Evolutionary conservation across 2,329 filamentous ascomycete genomes (phyloP), one percentile per base, ranked within the genome.

Genomic region (Pseudocercospora eumusae): DNA sequence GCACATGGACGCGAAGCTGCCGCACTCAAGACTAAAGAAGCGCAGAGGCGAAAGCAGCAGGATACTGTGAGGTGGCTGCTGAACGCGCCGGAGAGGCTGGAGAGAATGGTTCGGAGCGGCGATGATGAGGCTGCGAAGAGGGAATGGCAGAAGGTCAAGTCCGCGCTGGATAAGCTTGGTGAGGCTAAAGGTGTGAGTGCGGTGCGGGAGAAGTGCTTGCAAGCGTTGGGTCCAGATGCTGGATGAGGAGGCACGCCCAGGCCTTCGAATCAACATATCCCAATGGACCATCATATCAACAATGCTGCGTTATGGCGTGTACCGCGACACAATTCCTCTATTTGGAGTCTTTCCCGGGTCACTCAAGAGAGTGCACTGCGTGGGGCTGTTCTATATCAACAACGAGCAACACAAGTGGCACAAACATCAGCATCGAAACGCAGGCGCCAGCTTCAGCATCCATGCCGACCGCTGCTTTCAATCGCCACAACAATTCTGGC

Each of bases 11-110:
- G 59, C 71, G 78, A 45, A 13, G 60, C 56, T 40, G 58, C 28
- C 23, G 56, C 10, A 47, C 4, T 40, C 28, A 77, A 77, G 3
- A 75, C 9, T 25, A 27, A 40, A 11, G 54, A 50, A 78, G 73
- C 69, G 71, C 75, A 69, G 53, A 78, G 74, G 67, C 67, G 71
- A 63, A 75, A 71, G 57, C 75, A 82, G 66, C 83, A 81, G 64
- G 80, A 86, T 68, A 80, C 88, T 6, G 89, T 88, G 4, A 78
- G 77, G 60, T 86, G 87, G 77, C 86, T 86, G 6, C 74, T 92
- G 6, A 83, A 81, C 5, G 83, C 84, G 3, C 88, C 88, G 44
- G 82, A 80, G 33, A 80, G 84, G 68, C 72, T 93, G 64, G 80
- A 83, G 63, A 72, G 71, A 33, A 76, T 92, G 63, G 79, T 89